Conservation (phyloP, 2,329 filamentous ascomycete genomes). For the Beauveria sp. region DNA sequence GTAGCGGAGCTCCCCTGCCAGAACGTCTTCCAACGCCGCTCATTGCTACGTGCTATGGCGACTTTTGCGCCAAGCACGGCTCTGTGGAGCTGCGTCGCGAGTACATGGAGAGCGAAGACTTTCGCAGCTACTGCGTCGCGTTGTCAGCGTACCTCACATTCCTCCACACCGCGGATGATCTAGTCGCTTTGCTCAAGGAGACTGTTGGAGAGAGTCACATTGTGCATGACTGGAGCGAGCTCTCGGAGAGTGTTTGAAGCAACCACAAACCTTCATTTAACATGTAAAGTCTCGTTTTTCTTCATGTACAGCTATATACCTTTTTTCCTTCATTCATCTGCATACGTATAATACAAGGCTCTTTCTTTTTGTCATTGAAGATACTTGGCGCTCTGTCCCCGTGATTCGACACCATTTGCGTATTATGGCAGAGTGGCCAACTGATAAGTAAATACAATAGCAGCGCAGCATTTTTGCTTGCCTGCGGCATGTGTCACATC, state of each 20-base stretch:
- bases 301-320: too few species aligned
- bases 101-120: conserved; percentile 32
- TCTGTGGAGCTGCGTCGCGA: conserved; percentile 23
- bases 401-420: too few species aligned
- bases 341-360: not conserved
- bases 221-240: conserved; percentile 10
- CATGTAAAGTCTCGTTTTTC: too few species aligned
- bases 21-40: conserved; percentile 40
- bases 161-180: conserved; percentile 33
- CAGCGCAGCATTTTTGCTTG: too few species aligned
- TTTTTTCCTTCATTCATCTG: too few species aligned
- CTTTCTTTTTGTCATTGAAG: not conserved
- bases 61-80: conserved; percentile 15
- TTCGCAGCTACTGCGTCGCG: conserved; percentile 38
- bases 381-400: too few species aligned
- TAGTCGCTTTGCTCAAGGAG: conserved; percentile 35
- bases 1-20: conserved; percentile 39
- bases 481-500: too few species aligned
- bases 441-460: too few species aligned
- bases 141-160: conserved; percentile 37
- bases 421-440: too few species aligned
- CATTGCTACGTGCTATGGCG: conserved; percentile 27
- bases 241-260: not conserved
- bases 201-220: conserved; percentile 33
- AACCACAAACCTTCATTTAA: too few species aligned